Evolutionary conservation across 108 stramenopile species (phyloP), one percentile per base, ranked within the genome.

Genomic region (Pseudonitzschia pungens): DNA sequence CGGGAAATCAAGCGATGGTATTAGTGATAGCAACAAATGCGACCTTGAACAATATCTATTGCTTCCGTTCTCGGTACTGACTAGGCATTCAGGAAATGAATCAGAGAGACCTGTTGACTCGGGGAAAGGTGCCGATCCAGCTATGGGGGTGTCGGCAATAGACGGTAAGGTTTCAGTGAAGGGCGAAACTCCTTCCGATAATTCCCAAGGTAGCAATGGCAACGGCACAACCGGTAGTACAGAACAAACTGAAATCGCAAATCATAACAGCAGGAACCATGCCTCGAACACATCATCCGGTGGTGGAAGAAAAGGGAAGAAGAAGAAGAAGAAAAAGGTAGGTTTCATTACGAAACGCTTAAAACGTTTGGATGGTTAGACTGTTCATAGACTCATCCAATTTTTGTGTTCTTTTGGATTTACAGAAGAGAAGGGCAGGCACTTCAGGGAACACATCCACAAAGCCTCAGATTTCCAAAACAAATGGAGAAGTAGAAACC

Each of bases 291-390:
- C 7, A 2, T 22, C 65, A 2, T 28, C 45, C n/a, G 50, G 14
- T 33, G 73, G 65, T 5, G 69, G 51, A 15, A 70, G 55, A 50
- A 71, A 43, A 31, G 26, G 40, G 20, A 79, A 70, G 62, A 80
- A 75, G 65, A 80, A 80, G 64, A 80, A 75, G 36, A 75, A 59
- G 56, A 75, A 74, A 72, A 80, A 75, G 79, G 79, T 80, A 71
- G 7, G 79, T 71, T 41, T 11, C 8, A 48, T 48, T 6, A 0
- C 9, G 21, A 28, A 33, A 36, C 2, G 2, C 6, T 36, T 36
- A 36, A 6, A 5, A 5, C 4, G 6, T 6, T 6, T 36, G 2
- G 36, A 36, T 6, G 36, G 6, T 36, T 36, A 36, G 54, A 26
- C 10, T 2, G 21, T 55, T 1, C 54, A 55, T 22, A 55, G 10